A percentile compares a stretch with the other conserved stretches of the same genome.
Conservation (phyloP, 768 basidiomycete genomes). For the Termitomyces sp. region DNA sequence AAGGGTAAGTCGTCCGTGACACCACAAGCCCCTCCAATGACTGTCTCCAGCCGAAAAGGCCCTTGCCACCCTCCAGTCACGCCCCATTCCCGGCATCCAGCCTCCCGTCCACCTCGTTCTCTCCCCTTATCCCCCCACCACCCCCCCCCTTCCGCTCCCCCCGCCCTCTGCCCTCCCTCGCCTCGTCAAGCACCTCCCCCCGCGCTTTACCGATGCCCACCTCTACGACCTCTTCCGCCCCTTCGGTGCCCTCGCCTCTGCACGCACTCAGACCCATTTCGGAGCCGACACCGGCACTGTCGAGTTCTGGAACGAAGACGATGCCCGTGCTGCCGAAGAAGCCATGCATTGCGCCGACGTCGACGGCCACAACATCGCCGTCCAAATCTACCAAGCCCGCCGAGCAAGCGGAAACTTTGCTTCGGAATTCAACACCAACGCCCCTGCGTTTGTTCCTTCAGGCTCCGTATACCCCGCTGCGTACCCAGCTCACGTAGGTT, state of each 20-base stretch:
- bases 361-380: conserved; percentile 80
- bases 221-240: conserved; percentile 85
- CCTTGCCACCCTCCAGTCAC: conserved; percentile 76
- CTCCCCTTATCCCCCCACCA: conserved; percentile 82
- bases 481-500: conserved; percentile 56
- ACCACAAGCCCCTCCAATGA: conserved; percentile 6
- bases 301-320: conserved; percentile 87
- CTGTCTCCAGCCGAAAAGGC: conserved; percentile 75
- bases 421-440: conserved; percentile 68
- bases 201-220: conserved; percentile 59
- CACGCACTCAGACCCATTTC: conserved; percentile 68
- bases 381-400: conserved; percentile 71
- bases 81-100: conserved; percentile 57
- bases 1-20: conserved; percentile 52
- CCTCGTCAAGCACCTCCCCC: conserved; percentile 81
- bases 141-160: conserved; percentile 69
- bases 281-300: conserved; percentile 76
- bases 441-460: conserved; percentile 74
- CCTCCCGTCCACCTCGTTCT: conserved; percentile 63
- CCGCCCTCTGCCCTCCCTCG: conserved; percentile 75
- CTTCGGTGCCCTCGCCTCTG: conserved; percentile 80
- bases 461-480: conserved; percentile 51
- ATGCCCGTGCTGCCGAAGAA: conserved; percentile 74
- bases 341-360: conserved; percentile 82
- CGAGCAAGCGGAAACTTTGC: conserved; percentile 49